phyloP scores from a whole-genome alignment of 192 early-diverging fungal species.

The Gaertneriomyces sp. region DNA sequence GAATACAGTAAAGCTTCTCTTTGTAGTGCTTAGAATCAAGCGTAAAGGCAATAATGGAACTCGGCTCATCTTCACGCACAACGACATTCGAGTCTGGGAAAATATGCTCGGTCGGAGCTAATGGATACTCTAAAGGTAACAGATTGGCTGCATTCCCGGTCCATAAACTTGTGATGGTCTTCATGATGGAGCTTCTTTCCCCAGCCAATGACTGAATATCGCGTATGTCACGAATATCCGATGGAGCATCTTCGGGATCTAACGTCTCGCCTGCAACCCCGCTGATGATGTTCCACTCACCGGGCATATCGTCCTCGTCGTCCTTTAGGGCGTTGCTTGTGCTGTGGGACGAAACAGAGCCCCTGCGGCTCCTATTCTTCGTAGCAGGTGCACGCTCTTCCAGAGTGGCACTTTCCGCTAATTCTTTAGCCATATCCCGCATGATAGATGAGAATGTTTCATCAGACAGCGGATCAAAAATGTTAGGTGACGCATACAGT shows the following conservation, averaged over 20 bases:
- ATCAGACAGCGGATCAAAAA: too few species aligned
- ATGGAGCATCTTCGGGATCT: constrained; percentile 31
- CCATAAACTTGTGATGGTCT: constrained; percentile 72
- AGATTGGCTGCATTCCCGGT: constrained; percentile 64
- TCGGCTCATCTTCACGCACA: constrained; percentile 87
- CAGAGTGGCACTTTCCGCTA: too few species aligned
- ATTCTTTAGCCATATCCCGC: too few species aligned
- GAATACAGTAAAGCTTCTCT: constrained; percentile 54
- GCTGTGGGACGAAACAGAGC: constrained; percentile 23
- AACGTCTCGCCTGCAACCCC: constrained; percentile 38
- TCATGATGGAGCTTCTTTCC: constrained; percentile 65
- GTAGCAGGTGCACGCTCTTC: too few species aligned
- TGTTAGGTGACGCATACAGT: too few species aligned
- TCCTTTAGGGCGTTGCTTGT: constrained; percentile 41
- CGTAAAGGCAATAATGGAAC: constrained; percentile 89
- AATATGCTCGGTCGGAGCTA: constrained; percentile 77
- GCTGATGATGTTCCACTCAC: constrained; percentile 40
- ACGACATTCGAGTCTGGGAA: constrained; percentile 82
- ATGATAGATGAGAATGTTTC: too few species aligned
- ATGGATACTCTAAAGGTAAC: constrained; percentile 67
- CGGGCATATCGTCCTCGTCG: constrained; percentile 52
- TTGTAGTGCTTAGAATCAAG: constrained; percentile 71
- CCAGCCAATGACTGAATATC: constrained; percentile 19
- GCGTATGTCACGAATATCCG: constrained; percentile 1
- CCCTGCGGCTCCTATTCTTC: too few species aligned